phyloP scores from a whole-genome alignment of 1,284 basidiomycete species.

The Fomes fomentarius region DNA sequence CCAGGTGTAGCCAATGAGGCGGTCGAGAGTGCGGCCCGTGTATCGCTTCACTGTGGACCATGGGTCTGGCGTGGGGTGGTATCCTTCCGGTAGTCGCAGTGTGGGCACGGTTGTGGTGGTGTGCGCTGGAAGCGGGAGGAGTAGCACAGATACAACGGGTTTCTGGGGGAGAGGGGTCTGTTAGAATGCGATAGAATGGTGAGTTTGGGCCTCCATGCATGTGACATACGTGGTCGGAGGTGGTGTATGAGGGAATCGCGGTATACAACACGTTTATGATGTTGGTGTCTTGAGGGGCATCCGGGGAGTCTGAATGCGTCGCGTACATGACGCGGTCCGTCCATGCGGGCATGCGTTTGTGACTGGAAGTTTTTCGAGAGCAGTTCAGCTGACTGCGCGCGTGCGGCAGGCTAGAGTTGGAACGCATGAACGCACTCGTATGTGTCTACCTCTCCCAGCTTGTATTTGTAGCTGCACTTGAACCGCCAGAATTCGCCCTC shows the following conservation, averaged over 20 bases:
- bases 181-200: background rate
- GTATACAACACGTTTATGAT: constrained; percentile 75
- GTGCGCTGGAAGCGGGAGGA: constrained; percentile 48
- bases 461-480: constrained; percentile 89
- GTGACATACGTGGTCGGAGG: constrained; percentile 70
- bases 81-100: constrained; percentile 54
- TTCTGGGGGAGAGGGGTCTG: constrained; percentile 46
- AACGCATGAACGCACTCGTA: constrained; percentile 61
- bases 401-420: background rate
- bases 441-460: constrained; percentile 76
- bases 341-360: constrained; percentile 87
- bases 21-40: constrained; percentile 67
- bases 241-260: constrained; percentile 74
- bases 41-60: constrained; percentile 59
- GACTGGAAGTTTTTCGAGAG: constrained; percentile 48
- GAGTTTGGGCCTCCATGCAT: background rate
- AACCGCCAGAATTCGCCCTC: constrained; percentile 88
- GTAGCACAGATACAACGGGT: constrained; percentile 67
- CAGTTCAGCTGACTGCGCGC: constrained; percentile 5
- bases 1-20: constrained; percentile 77
- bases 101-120: constrained; percentile 37
- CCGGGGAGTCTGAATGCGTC: constrained; percentile 71
- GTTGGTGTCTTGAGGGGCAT: constrained; percentile 51
- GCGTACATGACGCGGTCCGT: constrained; percentile 93
- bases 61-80: constrained; percentile 54